These are phyloP conservation scores for Pseudozyma thailandica DNA, from an alignment of 1,284 basidiomycete genomes.

Conservation along the genomic window DNA sequence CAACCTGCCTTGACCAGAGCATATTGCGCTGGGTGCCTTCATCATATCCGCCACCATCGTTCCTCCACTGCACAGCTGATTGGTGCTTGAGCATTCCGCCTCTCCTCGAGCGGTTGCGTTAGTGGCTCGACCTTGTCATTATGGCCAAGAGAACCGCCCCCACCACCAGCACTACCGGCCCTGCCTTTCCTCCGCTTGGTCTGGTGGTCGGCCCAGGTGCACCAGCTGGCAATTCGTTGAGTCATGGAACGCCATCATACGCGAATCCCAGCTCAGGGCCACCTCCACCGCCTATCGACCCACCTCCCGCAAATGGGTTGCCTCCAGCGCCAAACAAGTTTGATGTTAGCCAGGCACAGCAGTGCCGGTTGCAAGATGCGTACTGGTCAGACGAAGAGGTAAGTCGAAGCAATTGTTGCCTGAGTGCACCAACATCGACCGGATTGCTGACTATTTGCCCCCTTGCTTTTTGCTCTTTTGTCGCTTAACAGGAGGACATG, in stretches of 20 bases:
- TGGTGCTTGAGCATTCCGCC: constrained; percentile 32
- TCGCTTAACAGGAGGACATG: constrained; percentile 81
- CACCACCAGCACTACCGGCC: constrained; percentile 38
- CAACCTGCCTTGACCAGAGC: constrained; percentile 6
- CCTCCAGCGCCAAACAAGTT: constrained; percentile 62
- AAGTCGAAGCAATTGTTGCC: constrained; percentile 12
- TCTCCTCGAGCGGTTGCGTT: constrained; percentile 25
- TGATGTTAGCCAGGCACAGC: constrained; percentile 61
- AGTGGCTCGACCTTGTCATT: constrained; percentile 7
- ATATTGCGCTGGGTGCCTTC: constrained; percentile 13
- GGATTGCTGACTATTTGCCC: neutral
- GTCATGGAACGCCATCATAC: constrained; percentile 26
- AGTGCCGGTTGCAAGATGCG: constrained; percentile 86
- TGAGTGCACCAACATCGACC: neutral
- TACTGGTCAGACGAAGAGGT: constrained; percentile 96
- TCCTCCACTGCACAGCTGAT: constrained; percentile 13
- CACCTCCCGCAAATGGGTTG: constrained; percentile 37
- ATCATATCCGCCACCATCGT: constrained; percentile 21
- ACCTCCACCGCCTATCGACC: constrained; percentile 22
- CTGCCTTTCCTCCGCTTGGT: constrained; percentile 54
- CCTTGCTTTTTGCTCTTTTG: neutral
- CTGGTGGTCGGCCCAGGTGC: constrained; percentile 51
- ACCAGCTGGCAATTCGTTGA: constrained; percentile 28
- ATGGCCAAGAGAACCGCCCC: constrained; percentile 52
- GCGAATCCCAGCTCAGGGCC: constrained; percentile 21